phyloP scores from a whole-genome alignment of 768 basidiomycete species.

The Arthromyces matolae region DNA sequence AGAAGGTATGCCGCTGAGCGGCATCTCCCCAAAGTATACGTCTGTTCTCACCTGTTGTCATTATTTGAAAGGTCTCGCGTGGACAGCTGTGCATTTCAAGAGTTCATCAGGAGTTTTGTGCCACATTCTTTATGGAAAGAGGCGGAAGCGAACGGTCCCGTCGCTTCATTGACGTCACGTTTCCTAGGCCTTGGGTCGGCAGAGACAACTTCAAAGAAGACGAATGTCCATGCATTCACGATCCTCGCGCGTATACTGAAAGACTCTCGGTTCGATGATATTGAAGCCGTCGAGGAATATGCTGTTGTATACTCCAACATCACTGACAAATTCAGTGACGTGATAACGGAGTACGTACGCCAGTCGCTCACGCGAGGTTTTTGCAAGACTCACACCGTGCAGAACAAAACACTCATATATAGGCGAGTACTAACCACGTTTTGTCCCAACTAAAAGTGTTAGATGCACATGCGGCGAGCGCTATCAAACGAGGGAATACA shows the following conservation, averaged over 20 bases:
- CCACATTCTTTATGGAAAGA: too few relatives aligned
- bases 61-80: constrained; percentile 50
- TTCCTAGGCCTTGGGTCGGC: constrained; percentile 1
- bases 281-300: constrained; percentile 11
- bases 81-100: constrained; percentile 45
- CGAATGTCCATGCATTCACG: constrained; percentile 41
- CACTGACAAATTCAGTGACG: constrained; percentile 33
- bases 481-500: too few relatives aligned
- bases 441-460: too few relatives aligned
- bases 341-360: constrained; percentile 37
- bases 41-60: background rate
- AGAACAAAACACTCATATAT: constrained; percentile 53
- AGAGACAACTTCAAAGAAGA: background rate
- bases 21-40: background rate
- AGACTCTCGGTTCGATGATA: constrained; percentile 37
- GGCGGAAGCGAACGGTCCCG: background rate
- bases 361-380: constrained; percentile 33
- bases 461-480: too few relatives aligned
- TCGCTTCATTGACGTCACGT: constrained; percentile 8
- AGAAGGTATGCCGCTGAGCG: constrained; percentile 61
- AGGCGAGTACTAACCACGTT: constrained; percentile 39
- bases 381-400: constrained; percentile 36
- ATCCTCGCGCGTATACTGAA: constrained; percentile 53
- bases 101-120: constrained; percentile 32
- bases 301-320: constrained; percentile 29